Evolutionary conservation across 2,329 filamentous ascomycete species (phyloP), one percentile per base, ranked within the genome.

Genomic region (Colletotrichum cordylinicola): DNA sequence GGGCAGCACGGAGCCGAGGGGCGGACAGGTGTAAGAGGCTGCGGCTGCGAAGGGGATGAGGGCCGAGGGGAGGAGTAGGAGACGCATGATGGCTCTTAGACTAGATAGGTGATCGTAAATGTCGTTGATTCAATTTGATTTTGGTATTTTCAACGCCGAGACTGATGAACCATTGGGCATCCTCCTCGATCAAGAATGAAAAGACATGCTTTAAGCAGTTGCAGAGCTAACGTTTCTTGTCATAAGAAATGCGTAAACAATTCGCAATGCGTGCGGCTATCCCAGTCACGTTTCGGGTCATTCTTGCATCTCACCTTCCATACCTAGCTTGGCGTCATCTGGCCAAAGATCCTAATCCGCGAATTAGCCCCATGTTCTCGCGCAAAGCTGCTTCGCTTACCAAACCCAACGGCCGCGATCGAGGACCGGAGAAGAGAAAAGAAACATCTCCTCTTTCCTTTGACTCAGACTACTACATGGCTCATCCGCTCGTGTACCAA

Each of bases 1-100:
- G 18, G 77, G 77, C 3, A 77, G 68, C 52, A 69, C 77, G 18
- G 77, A 39, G 65, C 78, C 78, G 24, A 71, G 64, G 10, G 75
- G 72, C 7, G 75, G 67, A 65, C 78, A 79, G 24, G 73, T 70
- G 10, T 61, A 69, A 12, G 74, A 58, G 0, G 39, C 18, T 16
- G 39, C 60, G 10, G 39, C 67, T n/a, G 60, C n/a, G 12, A 67
- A 58, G 60, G 7, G 43, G 15, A 56, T 43, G 21, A 70, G 62
- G 33, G 48, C 31, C n/a, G 67, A 24, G 2, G 70, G 39, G 7
- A 77, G n/a, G 56, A 39, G 4, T 33, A 33, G 43, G 5, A 37
- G 18, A 33, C 62, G 64, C 73, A 75, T 71, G 4, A 27, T 27
- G 6, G 13, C 16, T n/a, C 6, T 24, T 24, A 27, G 8, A 43